Percentiles rank a stretch among this genome's conserved stretches.
These are phyloP conservation scores for Akebia trifoliata DNA, from an alignment of 164 flowering plant genomes.

Conservation along the genomic window DNA sequence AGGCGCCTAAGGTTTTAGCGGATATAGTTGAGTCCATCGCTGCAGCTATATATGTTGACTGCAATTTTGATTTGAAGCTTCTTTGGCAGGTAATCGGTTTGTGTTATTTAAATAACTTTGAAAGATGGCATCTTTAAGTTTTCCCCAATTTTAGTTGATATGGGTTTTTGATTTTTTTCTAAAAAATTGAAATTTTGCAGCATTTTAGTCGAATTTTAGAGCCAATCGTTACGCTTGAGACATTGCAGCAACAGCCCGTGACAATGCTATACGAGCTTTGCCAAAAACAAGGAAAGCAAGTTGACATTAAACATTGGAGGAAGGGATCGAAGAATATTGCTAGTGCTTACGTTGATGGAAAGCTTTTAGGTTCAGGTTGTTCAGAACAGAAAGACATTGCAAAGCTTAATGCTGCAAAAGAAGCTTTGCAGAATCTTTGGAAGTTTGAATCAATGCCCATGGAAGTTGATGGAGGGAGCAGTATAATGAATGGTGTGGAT, in stretches of 20 bases:
- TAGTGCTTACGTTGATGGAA: conserved; percentile 47
- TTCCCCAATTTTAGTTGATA: neutral
- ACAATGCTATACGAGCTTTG: conserved; percentile 48
- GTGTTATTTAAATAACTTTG: neutral
- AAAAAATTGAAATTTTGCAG: conserved; percentile 21
- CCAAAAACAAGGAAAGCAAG: conserved; percentile 53
- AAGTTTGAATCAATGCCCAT: neutral
- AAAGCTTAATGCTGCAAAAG: conserved; percentile 49
- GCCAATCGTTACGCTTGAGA: conserved; percentile 50
- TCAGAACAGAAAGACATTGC: conserved; percentile 54
- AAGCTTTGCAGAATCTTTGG: conserved; percentile 33
- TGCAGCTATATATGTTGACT: conserved; percentile 74
- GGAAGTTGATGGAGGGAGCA: neutral
- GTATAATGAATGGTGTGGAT: conserved; percentile 11
- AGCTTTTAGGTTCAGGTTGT: conserved; percentile 34
- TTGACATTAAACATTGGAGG: conserved; percentile 38
- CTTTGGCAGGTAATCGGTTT: conserved; percentile 54
- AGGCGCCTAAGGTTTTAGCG: conserved; percentile 84
- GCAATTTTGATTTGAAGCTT: conserved; percentile 39
- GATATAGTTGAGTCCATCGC: conserved; percentile 82
- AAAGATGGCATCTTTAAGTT: neutral
- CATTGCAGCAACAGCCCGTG: conserved; percentile 47
- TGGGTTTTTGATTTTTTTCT: neutral
- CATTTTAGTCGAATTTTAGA: conserved; percentile 45
- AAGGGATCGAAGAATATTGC: conserved; percentile 31